Conservation (phyloP, 2,329 filamentous ascomycete genomes). For the Alternaria postmessia region DNA sequence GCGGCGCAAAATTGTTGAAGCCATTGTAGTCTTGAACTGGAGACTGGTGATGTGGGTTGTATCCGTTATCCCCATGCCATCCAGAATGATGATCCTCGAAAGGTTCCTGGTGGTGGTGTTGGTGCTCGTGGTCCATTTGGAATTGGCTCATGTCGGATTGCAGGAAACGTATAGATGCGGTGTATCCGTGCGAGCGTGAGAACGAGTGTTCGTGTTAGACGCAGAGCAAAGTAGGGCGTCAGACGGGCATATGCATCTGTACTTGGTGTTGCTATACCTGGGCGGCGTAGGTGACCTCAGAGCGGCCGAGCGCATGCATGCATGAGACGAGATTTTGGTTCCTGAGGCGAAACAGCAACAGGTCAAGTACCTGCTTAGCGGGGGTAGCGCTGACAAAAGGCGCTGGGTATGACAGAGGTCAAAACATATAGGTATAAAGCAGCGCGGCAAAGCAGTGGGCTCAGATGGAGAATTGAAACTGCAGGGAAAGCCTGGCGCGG, state of each 20-base stretch:
- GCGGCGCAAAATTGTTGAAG: conserved; percentile 48
- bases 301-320: conserved; percentile 49
- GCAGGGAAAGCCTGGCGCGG: conserved; percentile 45
- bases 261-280: conserved; percentile 39
- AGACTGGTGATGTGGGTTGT: conserved; percentile 49
- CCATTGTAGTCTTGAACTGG: conserved; percentile 52
- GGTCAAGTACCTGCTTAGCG: conserved; percentile 34
- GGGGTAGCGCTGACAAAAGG: conserved; percentile 41
- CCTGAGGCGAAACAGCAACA: conserved; percentile 46
- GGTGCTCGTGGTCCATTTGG: conserved; percentile 53
- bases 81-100: conserved; percentile 45
- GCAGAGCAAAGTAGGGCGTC: conserved; percentile 29
- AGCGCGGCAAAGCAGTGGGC: conserved; percentile 32
- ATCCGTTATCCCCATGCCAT: conserved; percentile 45
- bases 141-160: conserved; percentile 51
- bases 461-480: conserved; percentile 33
- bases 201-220: conserved; percentile 39
- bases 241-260: conserved; percentile 46
- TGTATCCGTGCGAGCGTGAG: conserved; percentile 36
- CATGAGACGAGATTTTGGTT: conserved; percentile 45
- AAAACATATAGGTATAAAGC: conserved; percentile 27
- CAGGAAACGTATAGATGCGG: conserved; percentile 19
- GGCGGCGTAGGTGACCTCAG: conserved; percentile 43
- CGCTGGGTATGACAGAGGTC: conserved; percentile 34
- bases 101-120: conserved; percentile 40